Base-by-base conservation (phyloP, 192 early-diverging fungal species). In the Podila horticola region DNA sequence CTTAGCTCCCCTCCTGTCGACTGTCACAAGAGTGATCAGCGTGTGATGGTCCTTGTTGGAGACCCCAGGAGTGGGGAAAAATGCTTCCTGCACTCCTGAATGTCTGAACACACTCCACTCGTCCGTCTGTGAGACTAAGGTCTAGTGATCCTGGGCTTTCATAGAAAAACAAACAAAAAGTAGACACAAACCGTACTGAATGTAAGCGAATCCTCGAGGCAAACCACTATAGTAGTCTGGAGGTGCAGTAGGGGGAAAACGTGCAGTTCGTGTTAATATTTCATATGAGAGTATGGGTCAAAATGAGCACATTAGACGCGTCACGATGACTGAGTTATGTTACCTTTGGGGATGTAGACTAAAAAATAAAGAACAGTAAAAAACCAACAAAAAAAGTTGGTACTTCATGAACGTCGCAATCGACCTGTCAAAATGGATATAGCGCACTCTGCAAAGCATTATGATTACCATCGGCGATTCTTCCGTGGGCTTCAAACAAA, bases 311-410 rank as follows among this genome's bases (percentile, higher is more conserved):
- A 15, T 45, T 45, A 3, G 41, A 45, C 41, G 41, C 41, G 41
- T 45, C 41, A 41, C 48, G 28, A 63, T 36, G 69, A 20, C 45
- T 62, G 17, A 13, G 9, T 48, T 19, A 2, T 28, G 66, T 73
- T 63, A 81, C 77, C 77, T 68, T 81, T 81, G 61, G 77, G 77
- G 67, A 81, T 81, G 58, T 81, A 81, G 30, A 81, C 77, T 81
- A 60, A 20, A 1, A 4, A 22, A 11, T 11, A 13, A 28, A 11
- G 41, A 15, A 10, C 31, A 45, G 13, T 41, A 1, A 20, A 12
- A 58, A 10, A n/a, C n/a, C 4, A 68, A 9, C 34, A 45, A 13
- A 13, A 45, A 45, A 45, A 45, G 41, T 12, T 17, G 41, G 13
- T 45, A 45, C 15, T 11, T 6, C 28, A 50, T 41, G 22, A 48